Base-by-base conservation (phyloP, 192 early-diverging fungal genomes). In the Dissophora globulifera region DNA sequence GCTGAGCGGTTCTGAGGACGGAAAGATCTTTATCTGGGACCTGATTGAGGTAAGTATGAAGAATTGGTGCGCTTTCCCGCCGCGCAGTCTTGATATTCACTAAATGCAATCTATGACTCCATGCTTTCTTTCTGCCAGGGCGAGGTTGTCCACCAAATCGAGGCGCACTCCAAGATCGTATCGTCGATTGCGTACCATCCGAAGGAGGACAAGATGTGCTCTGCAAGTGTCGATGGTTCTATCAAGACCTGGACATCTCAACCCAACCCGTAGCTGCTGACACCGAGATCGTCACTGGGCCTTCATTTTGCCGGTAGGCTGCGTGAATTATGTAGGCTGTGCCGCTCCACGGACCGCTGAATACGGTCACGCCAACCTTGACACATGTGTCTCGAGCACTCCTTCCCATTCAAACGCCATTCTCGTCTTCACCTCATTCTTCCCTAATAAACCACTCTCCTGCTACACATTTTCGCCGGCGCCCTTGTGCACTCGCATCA, bases 1-100 rank as follows among this genome's bases (percentile, higher is more conserved):
- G 1, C 82, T 95, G 15, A 91, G 91, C 57, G 97, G 97, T 1
- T 93, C 92, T 43, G 96, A 99, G 67, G 94, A 97, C 69, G 94
- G 94, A 11, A 80, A 76, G 33, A 90, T 97, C 7, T 89, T 89
- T 69, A 82, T 95, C 35, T 99, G 95, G 95, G 91, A 95, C 79
- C 71, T 94, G 20, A 79, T 93, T 13, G 91, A 89, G 49, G 86
- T 83, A 54, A 70, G 20, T 15, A 5, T 19, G 2, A 20, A 38
- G 19, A n/a, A 30, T 10, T n/a, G 23, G 30, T n/a, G n/a, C n/a
- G n/a, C n/a, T n/a, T n/a, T n/a, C n/a, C n/a, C n/a, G n/a, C n/a
- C n/a, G n/a, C n/a, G n/a, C n/a, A n/a, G n/a, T n/a, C n/a, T n/a
- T n/a, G n/a, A n/a, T n/a, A n/a, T n/a, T n/a, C n/a, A n/a, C n/a